Evolutionary conservation across 768 basidiomycete genomes (phyloP), one percentile per base, ranked within the genome.

Genomic region (Kwoniella bestiolae): DNA sequence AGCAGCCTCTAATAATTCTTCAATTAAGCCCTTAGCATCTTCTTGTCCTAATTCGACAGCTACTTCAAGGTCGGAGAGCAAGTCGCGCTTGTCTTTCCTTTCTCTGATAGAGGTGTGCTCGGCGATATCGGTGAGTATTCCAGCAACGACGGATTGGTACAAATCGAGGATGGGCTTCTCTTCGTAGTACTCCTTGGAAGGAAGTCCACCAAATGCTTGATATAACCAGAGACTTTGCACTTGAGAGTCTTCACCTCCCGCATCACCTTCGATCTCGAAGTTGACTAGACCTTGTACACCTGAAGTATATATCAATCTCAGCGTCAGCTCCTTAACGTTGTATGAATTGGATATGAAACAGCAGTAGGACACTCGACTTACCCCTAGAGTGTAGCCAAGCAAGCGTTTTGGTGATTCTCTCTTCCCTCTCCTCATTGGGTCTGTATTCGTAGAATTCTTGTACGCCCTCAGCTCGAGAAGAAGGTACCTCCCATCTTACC

Each of bases 181-280:
- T 58, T 89, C 86, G 80, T 92, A 98, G 79, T 98, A 96, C 82
- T 94, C 92, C 89, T 94, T 94, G 16, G 94, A 88, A 1, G 92
- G 94, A 12, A 96, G 87, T 45, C 92, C 91, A 14, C 95, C 83
- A 7, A 81, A 83, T 2, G 90, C 86, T 76, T 96, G 94, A 69
- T 86, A 89, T 73, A 95, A 89, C 90, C 90, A 93, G 14, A 93
- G 83, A 0, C 86, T 85, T 88, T 95, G 92, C 55, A 85, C 83
- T 73, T 94, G 91, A 0, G 94, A 92, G 73, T 96, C 92, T 5
- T 87, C 84, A 7, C 89, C 92, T 14, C 76, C 78, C 25, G 87
- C 86, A 78, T 97, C 94, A 31, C 94, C 94, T 64, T 95, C 92
- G 63, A 94, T 85, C n/a, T 83, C 84, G 70, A 93, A 90, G n/a